phyloP scores from a whole-genome alignment of 2,329 filamentous ascomycete genomes.

The Arthrobotrys musiformis region DNA sequence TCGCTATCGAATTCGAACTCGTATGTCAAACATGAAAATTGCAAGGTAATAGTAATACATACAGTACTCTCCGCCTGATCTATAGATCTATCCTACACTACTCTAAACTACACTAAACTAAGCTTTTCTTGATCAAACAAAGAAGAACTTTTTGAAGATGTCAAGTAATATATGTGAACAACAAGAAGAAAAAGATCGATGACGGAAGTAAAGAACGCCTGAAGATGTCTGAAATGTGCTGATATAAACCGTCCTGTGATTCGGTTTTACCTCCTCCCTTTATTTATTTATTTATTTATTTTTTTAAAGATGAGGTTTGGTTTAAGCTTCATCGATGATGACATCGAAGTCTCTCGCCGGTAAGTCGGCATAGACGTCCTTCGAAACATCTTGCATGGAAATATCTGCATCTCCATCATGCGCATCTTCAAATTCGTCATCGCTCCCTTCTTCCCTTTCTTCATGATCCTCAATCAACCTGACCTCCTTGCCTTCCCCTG shows the following conservation, averaged over 20 bases:
- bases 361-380: conserved; percentile 38
- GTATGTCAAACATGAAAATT: no score
- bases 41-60: background rate
- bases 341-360: conserved; percentile 39
- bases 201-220: background rate
- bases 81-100: background rate
- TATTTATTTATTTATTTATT: no score
- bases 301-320: background rate
- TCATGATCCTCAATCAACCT: conserved; percentile 13
- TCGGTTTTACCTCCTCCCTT: background rate
- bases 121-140: conserved; percentile 20
- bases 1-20: no score
- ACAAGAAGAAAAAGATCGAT: background rate
- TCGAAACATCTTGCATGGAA: conserved; percentile 37
- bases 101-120: conserved; percentile 34
- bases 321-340: conserved; percentile 38
- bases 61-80: conserved; percentile 2
- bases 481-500: background rate
- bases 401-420: conserved; percentile 32
- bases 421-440: conserved; percentile 37
- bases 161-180: background rate
- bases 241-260: background rate
- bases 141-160: conserved; percentile 3
- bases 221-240: no score
- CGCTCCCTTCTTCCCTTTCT: conserved; percentile 1